Evolutionary conservation across 2,329 filamentous ascomycete species (phyloP).

Genomic region (Teratosphaeria epicoccoides): DNA sequence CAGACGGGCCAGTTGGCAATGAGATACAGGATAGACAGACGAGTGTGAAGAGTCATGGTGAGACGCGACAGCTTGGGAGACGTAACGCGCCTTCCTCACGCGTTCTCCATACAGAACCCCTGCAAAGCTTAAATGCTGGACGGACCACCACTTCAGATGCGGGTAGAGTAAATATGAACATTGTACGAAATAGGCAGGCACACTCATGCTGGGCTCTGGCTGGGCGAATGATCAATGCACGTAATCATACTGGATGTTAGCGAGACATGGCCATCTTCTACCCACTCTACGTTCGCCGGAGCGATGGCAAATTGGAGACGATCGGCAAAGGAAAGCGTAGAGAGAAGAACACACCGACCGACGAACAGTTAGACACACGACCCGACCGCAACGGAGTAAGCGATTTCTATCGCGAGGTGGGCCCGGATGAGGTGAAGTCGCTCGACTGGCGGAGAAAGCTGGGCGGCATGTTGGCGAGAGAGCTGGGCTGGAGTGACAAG

Average conservation of each 20-base stretch:
- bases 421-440: constrained; percentile 41
- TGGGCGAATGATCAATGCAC: too few species aligned
- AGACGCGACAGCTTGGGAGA: not conserved
- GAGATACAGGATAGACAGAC: too few species aligned
- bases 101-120: not conserved
- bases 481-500: constrained; percentile 28
- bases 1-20: too few species aligned
- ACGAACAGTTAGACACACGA: constrained; percentile 41
- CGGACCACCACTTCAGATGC: not conserved
- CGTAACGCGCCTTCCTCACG: not conserved
- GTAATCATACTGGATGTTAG: too few species aligned
- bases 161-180: not conserved
- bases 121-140: not conserved
- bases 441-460: constrained; percentile 50
- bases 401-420: constrained; percentile 45
- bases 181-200: not conserved
- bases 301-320: constrained; percentile 40
- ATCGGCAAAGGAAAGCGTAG: constrained; percentile 41
- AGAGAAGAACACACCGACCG: constrained; percentile 41
- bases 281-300: constrained; percentile 37
- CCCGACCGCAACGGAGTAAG: constrained; percentile 43
- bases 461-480: constrained; percentile 46
- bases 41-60: too few species aligned
- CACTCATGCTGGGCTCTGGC: not conserved
- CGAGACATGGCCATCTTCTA: constrained; percentile 35